Base-by-base conservation (phyloP, 768 basidiomycete genomes). In the Termitomyces bulborhizus region DNA sequence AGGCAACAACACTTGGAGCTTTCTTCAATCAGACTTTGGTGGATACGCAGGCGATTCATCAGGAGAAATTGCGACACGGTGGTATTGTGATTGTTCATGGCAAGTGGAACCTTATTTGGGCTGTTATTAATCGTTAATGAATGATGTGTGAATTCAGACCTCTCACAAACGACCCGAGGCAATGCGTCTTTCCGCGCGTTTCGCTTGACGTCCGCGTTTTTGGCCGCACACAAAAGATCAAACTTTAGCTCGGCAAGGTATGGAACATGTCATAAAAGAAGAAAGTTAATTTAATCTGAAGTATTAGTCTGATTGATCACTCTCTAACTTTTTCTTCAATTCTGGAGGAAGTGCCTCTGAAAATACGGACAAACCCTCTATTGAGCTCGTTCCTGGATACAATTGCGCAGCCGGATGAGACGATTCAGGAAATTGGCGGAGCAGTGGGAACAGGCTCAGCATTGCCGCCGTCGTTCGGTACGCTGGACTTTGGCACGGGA, bases 111-210 rank as follows among this genome's bases (percentile, higher is more conserved):
- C 42, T 16, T 24, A 29, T 37, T 29, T 41, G 16, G n/a, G 24
- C 8, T 47, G 15, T 16, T 8, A 13, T 18, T 21, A 1, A 42
- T n/a, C 0, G 24, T 51, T 56, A 7, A 57, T 53, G 37, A 24
- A 4, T 46, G 24, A 26, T 39, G 24, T 29, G n/a, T 1, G 47
- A 48, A 27, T 41, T 6, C 53, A 93, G 92, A 94, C 71, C 69
- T 90, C 34, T 84, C 90, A 42, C 84, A 86, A 63, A 83, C 89
- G 3, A 80, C 82, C 54, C 81, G 88, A 59, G 93, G 92, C 45
- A 94, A 90, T 66, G 84, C 92, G 44, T 85, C 88, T 27, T 89
- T 98, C 77, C 86, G 88, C 56, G 95, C 93, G 41, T 98, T 90
- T 76, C 80, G 85, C 60, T 75, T 98, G 62, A 92, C 90, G 41